Conservation (phyloP, 352 stramenopile species). For the Thalassiosira allenii region DNA sequence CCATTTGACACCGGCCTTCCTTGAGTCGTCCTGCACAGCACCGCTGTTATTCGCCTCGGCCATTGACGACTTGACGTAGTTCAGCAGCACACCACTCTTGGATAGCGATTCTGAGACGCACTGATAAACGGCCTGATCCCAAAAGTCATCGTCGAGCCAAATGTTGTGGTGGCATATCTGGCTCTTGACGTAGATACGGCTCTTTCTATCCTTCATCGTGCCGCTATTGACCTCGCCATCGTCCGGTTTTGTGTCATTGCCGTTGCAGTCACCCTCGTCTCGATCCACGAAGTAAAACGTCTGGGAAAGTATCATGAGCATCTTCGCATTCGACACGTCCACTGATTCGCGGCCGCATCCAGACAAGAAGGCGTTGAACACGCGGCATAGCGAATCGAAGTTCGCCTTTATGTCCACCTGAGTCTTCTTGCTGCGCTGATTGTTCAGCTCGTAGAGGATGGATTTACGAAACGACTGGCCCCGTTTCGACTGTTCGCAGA, state of each 20-base stretch:
- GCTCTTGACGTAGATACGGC: constrained; percentile 65
- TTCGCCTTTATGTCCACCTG: constrained; percentile 37
- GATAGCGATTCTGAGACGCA: constrained; percentile 72
- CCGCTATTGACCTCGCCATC: no score
- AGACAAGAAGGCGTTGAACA: constrained; percentile 73
- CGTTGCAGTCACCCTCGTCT: no score
- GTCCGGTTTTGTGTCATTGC: no score
- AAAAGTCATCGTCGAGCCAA: constrained; percentile 77
- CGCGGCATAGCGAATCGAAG: constrained; percentile 71
- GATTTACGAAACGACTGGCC: constrained; percentile 35
- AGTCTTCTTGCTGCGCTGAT: constrained; percentile 64
- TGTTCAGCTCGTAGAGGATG: constrained; percentile 78
- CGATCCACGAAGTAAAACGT: constrained; percentile 69
- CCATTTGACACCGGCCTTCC: no score
- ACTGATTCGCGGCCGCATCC: constrained; percentile 64
- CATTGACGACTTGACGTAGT: constrained; percentile 64
- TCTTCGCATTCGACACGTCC: constrained; percentile 73
- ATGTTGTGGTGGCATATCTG: constrained; percentile 64
- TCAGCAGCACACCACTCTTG: constrained; percentile 73
- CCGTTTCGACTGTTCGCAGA: constrained; percentile 30
- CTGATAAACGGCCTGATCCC: constrained; percentile 77
- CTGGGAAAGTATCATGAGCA: constrained; percentile 79
- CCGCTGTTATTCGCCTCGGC: constrained; percentile 33
- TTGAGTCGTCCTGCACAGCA: no score
- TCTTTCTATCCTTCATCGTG: constrained; percentile 31